phyloP scores from a whole-genome alignment of 306 rosid species.

The Lagenaria siceraria region DNA sequence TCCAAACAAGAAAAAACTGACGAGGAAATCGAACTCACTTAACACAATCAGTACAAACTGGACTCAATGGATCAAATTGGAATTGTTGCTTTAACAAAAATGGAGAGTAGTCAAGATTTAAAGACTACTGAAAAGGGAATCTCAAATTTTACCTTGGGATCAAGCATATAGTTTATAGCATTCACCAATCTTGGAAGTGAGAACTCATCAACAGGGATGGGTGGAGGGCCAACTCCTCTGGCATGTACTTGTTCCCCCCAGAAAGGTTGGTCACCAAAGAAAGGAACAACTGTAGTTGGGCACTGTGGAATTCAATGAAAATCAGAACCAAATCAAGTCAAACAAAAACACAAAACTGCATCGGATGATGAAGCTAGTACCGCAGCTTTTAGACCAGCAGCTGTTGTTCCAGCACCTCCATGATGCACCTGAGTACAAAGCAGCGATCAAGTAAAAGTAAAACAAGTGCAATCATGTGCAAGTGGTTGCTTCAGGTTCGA shows the following conservation, averaged over 20 bases:
- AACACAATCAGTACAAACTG: neutral
- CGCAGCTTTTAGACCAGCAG: slow-evolving; percentile 96
- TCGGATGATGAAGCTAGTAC: slow-evolving; percentile 24
- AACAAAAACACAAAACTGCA: neutral
- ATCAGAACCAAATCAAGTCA: neutral
- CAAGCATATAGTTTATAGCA: slow-evolving; percentile 74
- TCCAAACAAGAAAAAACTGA: neutral
- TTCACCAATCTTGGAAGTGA: slow-evolving; percentile 67
- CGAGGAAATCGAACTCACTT: neutral
- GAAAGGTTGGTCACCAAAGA: slow-evolving; percentile 97
- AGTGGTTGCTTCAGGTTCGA: neutral
- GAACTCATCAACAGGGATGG: slow-evolving; percentile 89
- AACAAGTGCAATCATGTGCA: neutral
- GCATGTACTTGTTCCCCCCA: slow-evolving; percentile 96
- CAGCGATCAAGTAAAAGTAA: neutral
- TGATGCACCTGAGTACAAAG: slow-evolving; percentile 67
- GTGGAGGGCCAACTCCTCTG: slow-evolving; percentile 89
- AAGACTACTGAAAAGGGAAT: neutral
- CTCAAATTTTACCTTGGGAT: slow-evolving; percentile 46
- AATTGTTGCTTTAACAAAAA: neutral
- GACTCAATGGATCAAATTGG: neutral
- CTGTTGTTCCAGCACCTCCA: slow-evolving; percentile 99
- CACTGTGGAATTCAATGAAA: slow-evolving; percentile 30
- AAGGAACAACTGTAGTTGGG: slow-evolving; percentile 91
- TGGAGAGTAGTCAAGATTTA: neutral